These are phyloP conservation scores for Aspergillus sp. DNA, from an alignment of 2,329 filamentous ascomycete genomes.

Conservation along the genomic window DNA sequence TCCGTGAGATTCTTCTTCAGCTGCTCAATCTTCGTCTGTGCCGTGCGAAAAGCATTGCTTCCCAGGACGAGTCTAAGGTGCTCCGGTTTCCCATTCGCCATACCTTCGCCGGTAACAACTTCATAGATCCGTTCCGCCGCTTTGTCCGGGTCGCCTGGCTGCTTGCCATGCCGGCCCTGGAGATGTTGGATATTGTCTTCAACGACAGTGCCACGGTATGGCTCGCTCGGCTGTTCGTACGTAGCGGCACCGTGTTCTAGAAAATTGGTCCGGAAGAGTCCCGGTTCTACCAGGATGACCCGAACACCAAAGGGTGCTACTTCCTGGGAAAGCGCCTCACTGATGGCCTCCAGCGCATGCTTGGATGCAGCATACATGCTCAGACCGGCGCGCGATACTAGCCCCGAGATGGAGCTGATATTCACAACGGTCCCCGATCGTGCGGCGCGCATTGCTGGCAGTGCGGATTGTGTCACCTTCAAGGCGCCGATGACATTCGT, in stretches of 20 bases:
- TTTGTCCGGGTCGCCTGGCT: conserved; percentile 21
- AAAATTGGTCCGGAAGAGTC: conserved; percentile 44
- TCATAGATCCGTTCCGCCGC: conserved; percentile 38
- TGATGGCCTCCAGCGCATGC: conserved; percentile 41
- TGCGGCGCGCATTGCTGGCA: conserved; percentile 39
- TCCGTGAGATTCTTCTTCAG: background rate
- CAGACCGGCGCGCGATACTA: conserved; percentile 33
- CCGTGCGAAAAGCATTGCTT: background rate
- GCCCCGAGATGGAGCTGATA: conserved; percentile 50
- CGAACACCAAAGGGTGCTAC: conserved; percentile 34
- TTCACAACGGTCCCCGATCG: conserved; percentile 40
- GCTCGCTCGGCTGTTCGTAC: conserved; percentile 33
- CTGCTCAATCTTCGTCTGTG: background rate
- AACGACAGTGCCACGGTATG: conserved; percentile 18
- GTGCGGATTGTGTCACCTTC: conserved; percentile 35
- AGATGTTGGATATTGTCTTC: conserved; percentile 25
- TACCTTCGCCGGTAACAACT: conserved; percentile 31
- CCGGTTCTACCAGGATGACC: conserved; percentile 44
- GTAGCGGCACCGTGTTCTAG: conserved; percentile 23
- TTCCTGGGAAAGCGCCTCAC: conserved; percentile 37
- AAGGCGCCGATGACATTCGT: conserved; percentile 45
- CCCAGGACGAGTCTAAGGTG: background rate
- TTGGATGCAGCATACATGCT: conserved; percentile 43
- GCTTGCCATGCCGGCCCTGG: conserved; percentile 3
- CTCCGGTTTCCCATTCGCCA: conserved; percentile 27